These are phyloP conservation scores for Boletus vermiculosoides DNA, from an alignment of 768 basidiomycete genomes.

Conservation along the genomic window DNA sequence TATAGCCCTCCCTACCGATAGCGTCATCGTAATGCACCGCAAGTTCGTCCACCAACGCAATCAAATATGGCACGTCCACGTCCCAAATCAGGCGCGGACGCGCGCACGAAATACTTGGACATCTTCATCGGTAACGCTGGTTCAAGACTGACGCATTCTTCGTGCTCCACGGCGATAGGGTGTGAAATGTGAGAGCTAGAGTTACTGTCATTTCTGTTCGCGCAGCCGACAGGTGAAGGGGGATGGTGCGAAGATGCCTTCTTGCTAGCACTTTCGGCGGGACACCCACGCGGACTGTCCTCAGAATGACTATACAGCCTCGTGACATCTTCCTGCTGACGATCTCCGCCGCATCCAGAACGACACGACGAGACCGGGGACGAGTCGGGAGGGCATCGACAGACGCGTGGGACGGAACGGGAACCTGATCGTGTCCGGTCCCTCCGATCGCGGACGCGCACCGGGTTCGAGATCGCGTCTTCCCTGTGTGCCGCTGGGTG, in stretches of 20 bases:
- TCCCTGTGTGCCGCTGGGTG: background rate
- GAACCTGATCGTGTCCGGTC: background rate
- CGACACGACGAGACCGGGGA: constrained; percentile 3
- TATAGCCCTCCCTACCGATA: constrained; percentile 27
- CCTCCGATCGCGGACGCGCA: background rate
- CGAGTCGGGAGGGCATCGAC: background rate
- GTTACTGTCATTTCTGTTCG: background rate
- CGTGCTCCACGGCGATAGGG: background rate
- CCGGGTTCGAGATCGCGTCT: background rate
- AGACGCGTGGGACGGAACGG: background rate
- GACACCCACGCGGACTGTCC: background rate
- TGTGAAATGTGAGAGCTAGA: background rate
- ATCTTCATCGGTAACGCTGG: background rate
- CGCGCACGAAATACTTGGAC: constrained; percentile 23
- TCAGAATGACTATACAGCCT: too few relatives aligned
- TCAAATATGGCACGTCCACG: constrained; percentile 39
- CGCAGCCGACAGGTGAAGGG: constrained; percentile 1
- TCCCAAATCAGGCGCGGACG: constrained; percentile 22
- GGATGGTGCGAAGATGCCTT: background rate
- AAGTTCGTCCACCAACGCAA: constrained; percentile 41
- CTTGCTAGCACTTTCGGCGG: background rate
- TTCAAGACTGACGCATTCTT: background rate
- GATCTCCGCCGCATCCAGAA: constrained; percentile 19
- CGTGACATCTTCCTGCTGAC: background rate
- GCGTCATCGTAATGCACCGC: constrained; percentile 24